Evolutionary conservation across 768 basidiomycete species (phyloP).

Genomic region (Lactarius tabidus): DNA sequence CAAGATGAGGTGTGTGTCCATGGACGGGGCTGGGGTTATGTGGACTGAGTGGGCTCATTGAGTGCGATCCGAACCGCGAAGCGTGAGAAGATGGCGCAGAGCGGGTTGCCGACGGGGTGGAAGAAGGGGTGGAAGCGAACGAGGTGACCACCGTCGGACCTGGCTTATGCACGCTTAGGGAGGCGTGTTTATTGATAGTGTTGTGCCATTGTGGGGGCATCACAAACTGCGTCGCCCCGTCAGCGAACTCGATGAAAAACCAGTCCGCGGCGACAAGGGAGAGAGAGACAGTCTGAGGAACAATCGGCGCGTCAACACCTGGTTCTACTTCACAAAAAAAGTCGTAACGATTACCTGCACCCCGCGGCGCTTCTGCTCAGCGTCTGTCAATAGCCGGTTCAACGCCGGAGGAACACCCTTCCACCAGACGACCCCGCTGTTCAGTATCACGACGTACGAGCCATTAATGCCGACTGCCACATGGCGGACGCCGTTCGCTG

Average conservation of each 20-base stretch:
- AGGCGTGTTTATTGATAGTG: background rate
- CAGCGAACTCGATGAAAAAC: constrained; percentile 19
- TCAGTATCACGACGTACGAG: constrained; percentile 12
- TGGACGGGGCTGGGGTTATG: background rate
- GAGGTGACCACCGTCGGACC: background rate
- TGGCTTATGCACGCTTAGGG: background rate
- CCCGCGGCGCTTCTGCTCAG: background rate
- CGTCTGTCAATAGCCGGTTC: constrained; percentile 1
- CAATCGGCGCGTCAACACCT: background rate
- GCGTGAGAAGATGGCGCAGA: background rate
- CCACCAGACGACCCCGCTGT: constrained; percentile 13
- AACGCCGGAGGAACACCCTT: background rate
- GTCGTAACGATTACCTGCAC: background rate
- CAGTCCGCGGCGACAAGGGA: constrained; percentile 3
- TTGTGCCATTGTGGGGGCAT: constrained; percentile 11
- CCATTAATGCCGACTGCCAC: constrained; percentile 13
- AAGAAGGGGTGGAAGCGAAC: background rate
- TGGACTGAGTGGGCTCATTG: background rate
- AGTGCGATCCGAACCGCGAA: background rate
- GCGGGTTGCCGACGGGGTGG: background rate
- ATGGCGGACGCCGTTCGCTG: constrained; percentile 10
- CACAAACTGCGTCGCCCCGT: background rate
- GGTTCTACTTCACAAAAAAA: background rate
- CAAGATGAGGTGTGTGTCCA: no score
- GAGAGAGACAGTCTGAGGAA: constrained; percentile 6